Percentiles rank a stretch among this genome's conserved stretches.
Conservation (phyloP, 2,329 filamentous ascomycete genomes). For the Exophiala dermatitidis region DNA sequence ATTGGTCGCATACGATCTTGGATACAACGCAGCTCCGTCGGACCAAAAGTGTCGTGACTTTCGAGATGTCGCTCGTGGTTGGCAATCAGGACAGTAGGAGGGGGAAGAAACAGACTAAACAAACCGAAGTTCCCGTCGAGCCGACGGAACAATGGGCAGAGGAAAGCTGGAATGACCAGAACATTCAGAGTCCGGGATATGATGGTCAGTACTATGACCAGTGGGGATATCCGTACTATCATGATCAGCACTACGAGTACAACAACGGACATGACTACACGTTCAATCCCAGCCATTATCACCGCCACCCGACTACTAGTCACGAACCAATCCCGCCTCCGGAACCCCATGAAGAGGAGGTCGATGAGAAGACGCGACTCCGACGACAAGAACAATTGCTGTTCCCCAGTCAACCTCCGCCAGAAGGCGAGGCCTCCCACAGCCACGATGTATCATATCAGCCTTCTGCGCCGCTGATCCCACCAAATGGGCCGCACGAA, state of each 20-base stretch:
- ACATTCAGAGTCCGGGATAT: constrained; percentile 12
- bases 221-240: constrained; percentile 18
- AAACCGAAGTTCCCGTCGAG: constrained; percentile 9
- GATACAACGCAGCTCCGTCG: constrained; percentile 80
- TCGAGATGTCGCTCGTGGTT: constrained; percentile 77
- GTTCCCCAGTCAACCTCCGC: constrained; percentile 70
- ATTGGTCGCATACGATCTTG: constrained; percentile 58
- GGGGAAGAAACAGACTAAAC: constrained; percentile 29
- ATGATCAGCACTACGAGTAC: constrained; percentile 13
- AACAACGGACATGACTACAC: constrained; percentile 9
- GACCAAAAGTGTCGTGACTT: constrained; percentile 85
- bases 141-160: constrained; percentile 4
- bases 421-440: constrained; percentile 42
- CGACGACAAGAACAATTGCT: constrained; percentile 69
- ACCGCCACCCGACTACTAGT: constrained; percentile 4
- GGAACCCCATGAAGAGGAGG: constrained; percentile 49
- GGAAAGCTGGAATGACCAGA: constrained; percentile 12
- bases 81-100: constrained; percentile 70
- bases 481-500: constrained; percentile 33
- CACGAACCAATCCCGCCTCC: constrained; percentile 33
- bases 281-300: constrained; percentile 10
- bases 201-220: constrained; percentile 25
- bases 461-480: constrained; percentile 41
- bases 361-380: constrained; percentile 76
- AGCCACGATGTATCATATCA: constrained; percentile 27